phyloP scores from a whole-genome alignment of 768 basidiomycete genomes.

The Kwoniella dendrophila region DNA sequence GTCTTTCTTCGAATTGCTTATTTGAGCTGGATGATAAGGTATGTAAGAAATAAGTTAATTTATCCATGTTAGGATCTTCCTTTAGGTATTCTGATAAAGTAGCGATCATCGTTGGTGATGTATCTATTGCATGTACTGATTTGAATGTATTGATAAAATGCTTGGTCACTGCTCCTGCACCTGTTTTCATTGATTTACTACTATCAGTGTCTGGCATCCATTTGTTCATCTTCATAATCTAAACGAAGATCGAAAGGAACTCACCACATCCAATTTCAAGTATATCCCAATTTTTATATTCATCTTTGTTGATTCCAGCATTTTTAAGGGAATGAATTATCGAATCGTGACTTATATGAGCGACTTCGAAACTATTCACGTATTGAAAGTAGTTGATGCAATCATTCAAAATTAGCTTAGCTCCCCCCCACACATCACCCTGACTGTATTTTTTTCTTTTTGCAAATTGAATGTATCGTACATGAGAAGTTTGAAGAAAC shows the following conservation, averaged over 20 bases:
- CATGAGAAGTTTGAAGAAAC: background rate
- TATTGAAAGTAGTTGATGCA: background rate
- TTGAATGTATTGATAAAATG: constrained; percentile 25
- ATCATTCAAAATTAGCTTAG: too few species aligned
- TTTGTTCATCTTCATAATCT: background rate
- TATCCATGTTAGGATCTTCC: constrained; percentile 18
- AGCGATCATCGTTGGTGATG: constrained; percentile 38
- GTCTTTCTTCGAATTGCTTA: constrained; percentile 8
- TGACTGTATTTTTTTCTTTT: too few species aligned
- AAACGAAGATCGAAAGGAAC: constrained; percentile 7
- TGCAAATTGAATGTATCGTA: background rate
- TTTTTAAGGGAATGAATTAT: constrained; percentile 25
- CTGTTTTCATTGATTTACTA: constrained; percentile 13
- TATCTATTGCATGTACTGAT: constrained; percentile 41
- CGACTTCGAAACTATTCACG: constrained; percentile 22
- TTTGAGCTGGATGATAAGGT: constrained; percentile 31
- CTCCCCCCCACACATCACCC: too few species aligned
- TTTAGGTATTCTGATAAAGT: constrained; percentile 14
- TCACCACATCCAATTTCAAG: constrained; percentile 42
- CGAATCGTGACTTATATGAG: constrained; percentile 21
- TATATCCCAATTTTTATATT: constrained; percentile 18
- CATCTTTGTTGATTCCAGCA: constrained; percentile 17
- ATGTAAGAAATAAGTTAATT: constrained; percentile 34
- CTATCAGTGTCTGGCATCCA: background rate
- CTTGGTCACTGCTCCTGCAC: constrained; percentile 40